phyloP scores from a whole-genome alignment of 2,329 filamentous ascomycete genomes.

The Lasiodiplodia gonubiensis region DNA sequence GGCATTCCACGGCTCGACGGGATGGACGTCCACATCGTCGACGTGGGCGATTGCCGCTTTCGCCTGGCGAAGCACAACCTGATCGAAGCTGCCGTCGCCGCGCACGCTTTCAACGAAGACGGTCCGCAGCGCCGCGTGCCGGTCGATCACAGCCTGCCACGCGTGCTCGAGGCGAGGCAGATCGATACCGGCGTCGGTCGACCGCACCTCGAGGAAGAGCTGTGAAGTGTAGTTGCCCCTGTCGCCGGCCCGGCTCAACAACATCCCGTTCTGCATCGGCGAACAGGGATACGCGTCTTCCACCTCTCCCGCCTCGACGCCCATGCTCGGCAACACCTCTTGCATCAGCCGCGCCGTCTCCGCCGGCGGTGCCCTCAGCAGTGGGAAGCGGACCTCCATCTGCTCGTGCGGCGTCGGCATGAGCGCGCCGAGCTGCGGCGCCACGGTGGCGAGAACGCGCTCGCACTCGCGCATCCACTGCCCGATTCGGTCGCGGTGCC shows the following conservation, averaged over 20 bases:
- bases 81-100: slow-evolving; percentile 41
- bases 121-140: slow-evolving; percentile 41
- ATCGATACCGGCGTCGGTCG: slow-evolving; percentile 30
- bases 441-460: slow-evolving; percentile 41
- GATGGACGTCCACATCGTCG: slow-evolving; percentile 30
- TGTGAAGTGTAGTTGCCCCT: slow-evolving; percentile 18
- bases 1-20: slow-evolving; percentile 30
- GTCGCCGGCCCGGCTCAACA: slow-evolving; percentile 19
- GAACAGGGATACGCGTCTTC: slow-evolving; percentile 27
- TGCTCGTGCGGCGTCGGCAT: neutral
- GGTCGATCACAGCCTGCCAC: slow-evolving; percentile 44
- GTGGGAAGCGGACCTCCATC: neutral
- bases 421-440: slow-evolving; percentile 30
- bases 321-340: neutral
- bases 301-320: slow-evolving; percentile 33
- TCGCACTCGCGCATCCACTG: slow-evolving; percentile 51
- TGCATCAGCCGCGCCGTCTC: neutral
- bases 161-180: slow-evolving; percentile 39
- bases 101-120: slow-evolving; percentile 44
- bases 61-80: slow-evolving; percentile 34
- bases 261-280: slow-evolving; percentile 27
- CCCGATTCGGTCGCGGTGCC: slow-evolving; percentile 51
- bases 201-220: neutral
- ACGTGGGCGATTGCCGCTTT: slow-evolving; percentile 33
- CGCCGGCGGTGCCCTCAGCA: neutral